Conservation (phyloP, 148 eudicot genomes). For the Silene conica region DNA sequence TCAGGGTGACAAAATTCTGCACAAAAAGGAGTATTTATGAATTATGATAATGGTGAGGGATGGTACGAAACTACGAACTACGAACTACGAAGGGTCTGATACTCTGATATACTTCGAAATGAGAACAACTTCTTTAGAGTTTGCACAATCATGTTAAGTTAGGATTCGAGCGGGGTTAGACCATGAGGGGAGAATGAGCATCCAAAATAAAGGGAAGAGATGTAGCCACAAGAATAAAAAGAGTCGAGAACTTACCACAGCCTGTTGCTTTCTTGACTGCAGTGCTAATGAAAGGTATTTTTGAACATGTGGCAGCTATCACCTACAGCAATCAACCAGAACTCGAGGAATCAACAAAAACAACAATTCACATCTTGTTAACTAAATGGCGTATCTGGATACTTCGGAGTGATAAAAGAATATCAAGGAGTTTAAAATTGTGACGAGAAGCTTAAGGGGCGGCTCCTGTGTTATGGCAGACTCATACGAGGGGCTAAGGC, state of each 20-base stretch:
- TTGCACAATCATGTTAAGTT: not conserved
- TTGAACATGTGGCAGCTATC: constrained; percentile 86
- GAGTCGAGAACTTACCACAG: constrained; percentile 51
- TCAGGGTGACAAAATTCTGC: too few species aligned
- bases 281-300: constrained; percentile 82
- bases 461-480: too few species aligned
- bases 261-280: constrained; percentile 90
- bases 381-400: too few species aligned
- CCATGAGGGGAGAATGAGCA: not conserved
- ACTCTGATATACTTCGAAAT: too few species aligned
- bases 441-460: not conserved
- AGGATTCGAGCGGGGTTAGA: not conserved
- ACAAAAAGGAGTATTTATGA: too few species aligned
- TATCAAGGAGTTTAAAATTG: not conserved
- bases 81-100: too few species aligned
- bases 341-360: constrained; percentile 12
- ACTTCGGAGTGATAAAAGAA: not conserved
- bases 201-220: not conserved
- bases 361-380: not conserved
- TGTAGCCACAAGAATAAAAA: not conserved
- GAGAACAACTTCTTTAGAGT: not conserved
- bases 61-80: too few species aligned
- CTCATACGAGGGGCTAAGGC: too few species aligned
- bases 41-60: too few species aligned
- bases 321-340: constrained; percentile 40